Evolutionary conservation across 1,284 basidiomycete genomes (phyloP), one percentile per base, ranked within the genome.

Genomic region (Tausonia pullulans): DNA sequence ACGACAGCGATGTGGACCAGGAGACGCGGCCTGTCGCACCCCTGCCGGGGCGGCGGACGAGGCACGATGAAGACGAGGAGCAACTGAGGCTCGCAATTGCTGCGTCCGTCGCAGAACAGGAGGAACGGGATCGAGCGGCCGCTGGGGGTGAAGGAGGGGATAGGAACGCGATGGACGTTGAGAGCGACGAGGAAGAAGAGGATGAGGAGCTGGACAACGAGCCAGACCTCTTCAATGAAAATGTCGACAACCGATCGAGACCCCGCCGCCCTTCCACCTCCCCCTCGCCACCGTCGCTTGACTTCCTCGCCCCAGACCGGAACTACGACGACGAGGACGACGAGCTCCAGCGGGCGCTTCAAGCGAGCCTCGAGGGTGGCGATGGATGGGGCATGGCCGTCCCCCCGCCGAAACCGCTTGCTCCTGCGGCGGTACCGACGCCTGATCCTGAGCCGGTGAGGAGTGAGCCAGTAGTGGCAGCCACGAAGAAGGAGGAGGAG

Each of bases 301-400:
- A 13, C 44, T 27, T 27, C 27, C 27, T 27, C 45, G 43, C 14
- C 13, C 58, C 50, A 8, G 69, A 71, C 39, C 68, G 78, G 58
- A 70, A 71, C 55, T 88, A 91, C 69, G 90, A 92, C 69, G 88
- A 93, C 69, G 90, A 93, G 69, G 90, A 95, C 70, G 84, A 81
- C 48, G 87, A 89, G 71, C 77, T 94, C 49, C 87, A 93, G 74
- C 88, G 88, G 39, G 91, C 91, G 11, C 77, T 95, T 61, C 84
- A 80, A 71, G 91, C 90, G 2, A 91, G 88, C 53, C 78, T 94
- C 69, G 86, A 87, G 70, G 79, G 80, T 54, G 39, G 58, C 69
- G 56, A 45, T 52, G 44, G 16, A 43, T 14, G 67, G 67, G 48
- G 59, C 68, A 73, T 72, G n/a, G 69, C 77, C 44, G 73, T 74